These are phyloP conservation scores for Aspergillus pseudoglaucus DNA, from an alignment of 2,329 filamentous ascomycete species.

Conservation along the genomic window DNA sequence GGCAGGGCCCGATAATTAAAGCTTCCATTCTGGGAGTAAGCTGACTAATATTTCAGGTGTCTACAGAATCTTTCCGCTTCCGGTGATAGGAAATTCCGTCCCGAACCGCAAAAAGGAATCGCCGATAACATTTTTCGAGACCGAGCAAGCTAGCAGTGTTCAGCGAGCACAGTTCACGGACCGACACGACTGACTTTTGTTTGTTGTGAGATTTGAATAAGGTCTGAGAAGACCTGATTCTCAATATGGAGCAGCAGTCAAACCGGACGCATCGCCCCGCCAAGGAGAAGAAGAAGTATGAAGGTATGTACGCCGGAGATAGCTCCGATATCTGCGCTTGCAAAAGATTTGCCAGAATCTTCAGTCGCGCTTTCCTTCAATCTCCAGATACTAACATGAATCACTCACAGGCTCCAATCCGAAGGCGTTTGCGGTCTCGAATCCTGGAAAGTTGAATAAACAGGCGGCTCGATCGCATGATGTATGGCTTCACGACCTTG, in stretches of 20 bases:
- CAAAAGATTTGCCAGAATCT: constrained; percentile 5
- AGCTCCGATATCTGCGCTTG: constrained; percentile 5
- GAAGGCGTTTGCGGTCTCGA: constrained; percentile 81
- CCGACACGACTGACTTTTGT: constrained; percentile 7
- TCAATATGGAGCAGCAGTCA: constrained; percentile 69
- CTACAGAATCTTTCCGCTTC: constrained; percentile 12
- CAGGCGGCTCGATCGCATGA: constrained; percentile 53
- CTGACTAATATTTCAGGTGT: constrained; percentile 11
- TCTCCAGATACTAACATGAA: constrained; percentile 5
- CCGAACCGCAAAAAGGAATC: constrained; percentile 14
- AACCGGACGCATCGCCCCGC: constrained; percentile 79
- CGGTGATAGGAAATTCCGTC: constrained; percentile 19
- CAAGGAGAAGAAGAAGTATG: constrained; percentile 79
- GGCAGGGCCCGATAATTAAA: constrained; percentile 1
- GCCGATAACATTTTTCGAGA: constrained; percentile 29
- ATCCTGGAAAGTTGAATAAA: constrained; percentile 72
- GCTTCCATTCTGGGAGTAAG: neutral
- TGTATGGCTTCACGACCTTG: constrained; percentile 30
- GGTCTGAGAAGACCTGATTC: constrained; percentile 18
- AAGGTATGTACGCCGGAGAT: constrained; percentile 44
- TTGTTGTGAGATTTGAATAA: constrained; percentile 4
- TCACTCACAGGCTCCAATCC: constrained; percentile 61
- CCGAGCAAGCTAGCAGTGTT: constrained; percentile 11
- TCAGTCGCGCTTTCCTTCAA: constrained; percentile 1
- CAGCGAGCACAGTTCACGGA: constrained; percentile 8